Evolutionary conservation across 2,329 filamentous ascomycete genomes (phyloP).

Genomic region (Xylaria sp.): DNA sequence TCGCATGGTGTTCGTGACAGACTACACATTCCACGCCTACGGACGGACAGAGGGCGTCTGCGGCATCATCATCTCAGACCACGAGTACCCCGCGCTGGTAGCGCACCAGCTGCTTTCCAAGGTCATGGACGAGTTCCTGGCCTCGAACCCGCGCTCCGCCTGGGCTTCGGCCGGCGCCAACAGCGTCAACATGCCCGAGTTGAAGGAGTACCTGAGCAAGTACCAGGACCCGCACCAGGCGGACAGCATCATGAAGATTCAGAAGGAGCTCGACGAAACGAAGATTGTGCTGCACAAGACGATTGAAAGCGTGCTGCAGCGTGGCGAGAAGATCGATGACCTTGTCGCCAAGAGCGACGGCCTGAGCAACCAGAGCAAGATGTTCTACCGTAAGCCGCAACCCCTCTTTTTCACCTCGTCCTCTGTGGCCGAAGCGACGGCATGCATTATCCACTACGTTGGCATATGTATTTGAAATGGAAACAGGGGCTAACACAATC

Average conservation of each 20-base stretch:
- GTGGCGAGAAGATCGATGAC: slow-evolving; percentile 94
- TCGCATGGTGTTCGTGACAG: slow-evolving; percentile 31
- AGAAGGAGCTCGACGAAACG: slow-evolving; percentile 93
- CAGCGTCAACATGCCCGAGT: slow-evolving; percentile 60
- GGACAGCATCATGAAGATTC: slow-evolving; percentile 91
- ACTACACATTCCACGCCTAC: slow-evolving; percentile 75
- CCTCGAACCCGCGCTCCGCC: slow-evolving; percentile 64
- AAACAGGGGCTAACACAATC: slow-evolving; percentile 14
- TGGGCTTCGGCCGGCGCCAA: slow-evolving; percentile 50
- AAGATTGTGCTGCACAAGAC: slow-evolving; percentile 98
- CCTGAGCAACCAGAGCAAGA: slow-evolving; percentile 87
- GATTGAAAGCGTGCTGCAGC: slow-evolving; percentile 79
- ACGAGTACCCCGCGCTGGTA: slow-evolving; percentile 69
- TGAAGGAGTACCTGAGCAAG: slow-evolving; percentile 67
- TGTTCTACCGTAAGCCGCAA: slow-evolving; percentile 74
- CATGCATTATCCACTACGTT: background rate
- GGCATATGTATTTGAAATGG: background rate
- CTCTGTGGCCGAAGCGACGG: too few species aligned
- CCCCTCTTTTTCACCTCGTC: background rate
- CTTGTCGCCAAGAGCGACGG: slow-evolving; percentile 90
- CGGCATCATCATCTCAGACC: slow-evolving; percentile 71
- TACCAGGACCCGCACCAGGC: slow-evolving; percentile 87
- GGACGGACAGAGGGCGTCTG: slow-evolving; percentile 68
- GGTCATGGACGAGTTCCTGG: slow-evolving; percentile 79
- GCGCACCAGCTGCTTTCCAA: slow-evolving; percentile 85